phyloP scores from a whole-genome alignment of 805 yeast species.

The Myxozyma sirexii region DNA sequence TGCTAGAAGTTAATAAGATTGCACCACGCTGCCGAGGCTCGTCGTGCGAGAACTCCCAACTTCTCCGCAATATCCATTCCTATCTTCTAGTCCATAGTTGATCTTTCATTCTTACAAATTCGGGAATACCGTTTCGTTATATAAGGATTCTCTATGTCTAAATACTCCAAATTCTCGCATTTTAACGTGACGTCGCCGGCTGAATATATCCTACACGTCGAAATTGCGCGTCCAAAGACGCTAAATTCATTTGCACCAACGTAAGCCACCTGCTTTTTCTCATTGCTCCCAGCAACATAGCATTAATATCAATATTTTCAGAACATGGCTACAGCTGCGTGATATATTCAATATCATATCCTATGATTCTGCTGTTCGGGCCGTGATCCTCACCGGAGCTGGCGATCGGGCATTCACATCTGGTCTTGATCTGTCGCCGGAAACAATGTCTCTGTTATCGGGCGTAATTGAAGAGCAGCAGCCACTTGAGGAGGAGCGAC shows the following conservation, averaged over 20 bases:
- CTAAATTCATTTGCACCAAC: constrained; percentile 56
- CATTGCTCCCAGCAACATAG: neutral
- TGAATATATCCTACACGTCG: constrained; percentile 57
- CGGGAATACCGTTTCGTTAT: too few relatives aligned
- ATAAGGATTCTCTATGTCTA: too few relatives aligned
- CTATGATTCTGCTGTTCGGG: constrained; percentile 50
- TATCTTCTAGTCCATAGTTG: too few relatives aligned
- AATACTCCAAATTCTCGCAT: constrained; percentile 38
- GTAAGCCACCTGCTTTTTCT: neutral
- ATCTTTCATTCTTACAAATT: too few relatives aligned
- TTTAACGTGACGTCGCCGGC: constrained; percentile 48
- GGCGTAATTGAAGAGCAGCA: constrained; percentile 33
- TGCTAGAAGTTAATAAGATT: too few relatives aligned
- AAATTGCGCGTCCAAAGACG: constrained; percentile 61
- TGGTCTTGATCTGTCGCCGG: constrained; percentile 59
- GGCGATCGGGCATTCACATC: constrained; percentile 61
- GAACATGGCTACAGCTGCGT: constrained; percentile 61
- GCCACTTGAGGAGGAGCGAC: constrained; percentile 23
- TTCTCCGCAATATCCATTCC: neutral
- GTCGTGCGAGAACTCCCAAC: neutral
- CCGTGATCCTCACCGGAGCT: constrained; percentile 58
- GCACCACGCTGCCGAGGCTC: neutral
- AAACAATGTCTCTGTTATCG: constrained; percentile 11
- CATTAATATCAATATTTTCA: constrained; percentile 35
- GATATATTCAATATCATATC: constrained; percentile 53